Conservation (phyloP, 2,329 filamentous ascomycete genomes). For the Lachnellula occidentalis region DNA sequence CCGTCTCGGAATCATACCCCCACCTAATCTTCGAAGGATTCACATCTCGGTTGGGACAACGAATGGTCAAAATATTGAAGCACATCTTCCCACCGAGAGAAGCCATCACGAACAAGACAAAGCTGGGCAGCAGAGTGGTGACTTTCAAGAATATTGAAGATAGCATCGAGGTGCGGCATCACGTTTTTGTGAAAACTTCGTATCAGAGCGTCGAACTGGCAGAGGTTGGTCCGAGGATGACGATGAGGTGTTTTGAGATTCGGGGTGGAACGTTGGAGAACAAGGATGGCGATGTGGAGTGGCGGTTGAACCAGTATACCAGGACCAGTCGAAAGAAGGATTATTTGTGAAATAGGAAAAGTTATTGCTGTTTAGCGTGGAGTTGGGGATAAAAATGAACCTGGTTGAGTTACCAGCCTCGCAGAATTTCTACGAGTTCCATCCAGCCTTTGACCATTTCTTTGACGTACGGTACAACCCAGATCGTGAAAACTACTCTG, state of each 20-base stretch:
- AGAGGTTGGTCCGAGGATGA: slow-evolving; percentile 91
- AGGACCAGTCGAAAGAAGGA: slow-evolving; percentile 93
- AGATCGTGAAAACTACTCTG: slow-evolving; percentile 8
- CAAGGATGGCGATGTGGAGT: slow-evolving; percentile 92
- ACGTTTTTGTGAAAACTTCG: slow-evolving; percentile 89
- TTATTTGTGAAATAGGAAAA: slow-evolving; percentile 58
- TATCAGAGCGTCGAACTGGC: slow-evolving; percentile 85
- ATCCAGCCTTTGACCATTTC: slow-evolving; percentile 8
- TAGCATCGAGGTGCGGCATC: slow-evolving; percentile 85
- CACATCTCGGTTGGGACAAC: slow-evolving; percentile 69
- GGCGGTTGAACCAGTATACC: slow-evolving; percentile 94
- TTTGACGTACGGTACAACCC: slow-evolving; percentile 14
- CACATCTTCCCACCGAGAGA: slow-evolving; percentile 92
- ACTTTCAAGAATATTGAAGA: slow-evolving; percentile 95
- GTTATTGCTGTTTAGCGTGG: slow-evolving; percentile 29
- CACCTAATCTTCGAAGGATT: slow-evolving; percentile 97
- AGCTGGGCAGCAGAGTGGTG: slow-evolving; percentile 82
- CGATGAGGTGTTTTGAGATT: slow-evolving; percentile 94
- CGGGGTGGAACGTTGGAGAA: slow-evolving; percentile 86
- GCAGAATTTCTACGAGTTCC: slow-evolving; percentile 1
- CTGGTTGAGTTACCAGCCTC: not conserved
- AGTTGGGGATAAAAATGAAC: slow-evolving; percentile 22
- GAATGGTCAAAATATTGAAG: slow-evolving; percentile 86
- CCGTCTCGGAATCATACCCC: slow-evolving; percentile 86
- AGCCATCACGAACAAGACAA: slow-evolving; percentile 60